Conservation (phyloP, 208 protist species). For the Crithidia mellificae region DNA sequence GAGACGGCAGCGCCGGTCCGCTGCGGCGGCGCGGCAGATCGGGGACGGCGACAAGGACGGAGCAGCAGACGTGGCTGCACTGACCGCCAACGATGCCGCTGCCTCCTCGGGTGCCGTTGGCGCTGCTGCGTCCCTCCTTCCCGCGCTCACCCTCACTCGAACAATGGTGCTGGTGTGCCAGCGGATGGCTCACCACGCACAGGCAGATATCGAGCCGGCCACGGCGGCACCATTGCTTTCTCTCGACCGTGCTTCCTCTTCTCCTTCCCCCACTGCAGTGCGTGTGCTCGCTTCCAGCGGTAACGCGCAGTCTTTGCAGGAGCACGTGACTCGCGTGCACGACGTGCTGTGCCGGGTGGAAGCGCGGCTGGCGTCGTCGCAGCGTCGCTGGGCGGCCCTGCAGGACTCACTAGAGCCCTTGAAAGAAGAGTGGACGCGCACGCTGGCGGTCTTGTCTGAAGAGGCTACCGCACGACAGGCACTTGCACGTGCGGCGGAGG, state of each 20-base stretch:
- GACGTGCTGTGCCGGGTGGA: slow-evolving; percentile 1
- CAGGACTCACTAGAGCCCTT: slow-evolving; percentile 5
- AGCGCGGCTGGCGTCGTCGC: slow-evolving; percentile 13
- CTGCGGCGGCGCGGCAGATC: not conserved
- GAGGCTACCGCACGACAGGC: slow-evolving; percentile 13
- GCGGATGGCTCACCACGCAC: not conserved
- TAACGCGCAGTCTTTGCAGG: slow-evolving; percentile 10
- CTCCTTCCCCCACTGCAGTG: not conserved
- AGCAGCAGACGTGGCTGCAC: not conserved
- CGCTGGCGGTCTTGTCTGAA: slow-evolving; percentile 4
- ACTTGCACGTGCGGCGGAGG: slow-evolving; percentile 1
- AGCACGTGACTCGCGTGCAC: slow-evolving; percentile 2
- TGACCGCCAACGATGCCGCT: not conserved
- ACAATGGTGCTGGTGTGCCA: slow-evolving; percentile 27
- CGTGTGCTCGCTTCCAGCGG: not conserved
- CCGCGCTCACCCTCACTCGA: slow-evolving; percentile 10
- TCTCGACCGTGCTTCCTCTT: not conserved
- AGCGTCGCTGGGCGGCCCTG: slow-evolving; percentile 25
- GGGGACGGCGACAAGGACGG: not conserved
- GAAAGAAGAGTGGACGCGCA: not conserved
- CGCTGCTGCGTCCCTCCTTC: slow-evolving; percentile 5
- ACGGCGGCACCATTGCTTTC: not conserved
- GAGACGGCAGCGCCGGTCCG: slow-evolving; percentile 18
- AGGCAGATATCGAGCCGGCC: not conserved
- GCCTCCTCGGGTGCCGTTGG: not conserved